phyloP scores from a whole-genome alignment of 345 rosid species.

The Syzygium aromaticum region DNA sequence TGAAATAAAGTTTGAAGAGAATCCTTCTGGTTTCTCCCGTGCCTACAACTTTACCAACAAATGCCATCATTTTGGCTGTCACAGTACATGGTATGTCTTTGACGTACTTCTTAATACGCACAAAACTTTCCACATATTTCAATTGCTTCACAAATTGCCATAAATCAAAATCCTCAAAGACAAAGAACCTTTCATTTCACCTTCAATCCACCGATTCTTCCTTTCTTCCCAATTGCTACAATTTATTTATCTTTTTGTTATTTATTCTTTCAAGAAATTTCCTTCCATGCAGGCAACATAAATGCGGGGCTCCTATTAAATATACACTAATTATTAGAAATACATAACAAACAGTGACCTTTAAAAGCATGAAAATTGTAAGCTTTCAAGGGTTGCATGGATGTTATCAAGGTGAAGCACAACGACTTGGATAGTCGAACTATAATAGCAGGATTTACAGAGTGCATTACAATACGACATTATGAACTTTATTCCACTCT shows the following conservation, averaged over 20 bases:
- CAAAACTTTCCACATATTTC: not conserved
- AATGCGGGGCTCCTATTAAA: not conserved
- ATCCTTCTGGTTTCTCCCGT: not conserved
- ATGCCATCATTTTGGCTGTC: not conserved
- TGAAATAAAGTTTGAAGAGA: not conserved
- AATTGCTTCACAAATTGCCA: not conserved
- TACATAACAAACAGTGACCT: not conserved
- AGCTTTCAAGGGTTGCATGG: not conserved
- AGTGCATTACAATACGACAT: not conserved
- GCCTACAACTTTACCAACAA: not conserved
- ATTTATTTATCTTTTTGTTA: not conserved
- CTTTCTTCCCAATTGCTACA: not conserved
- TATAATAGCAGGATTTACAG: not conserved
- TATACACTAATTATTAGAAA: not conserved
- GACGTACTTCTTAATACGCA: not conserved
- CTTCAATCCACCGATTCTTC: not conserved
- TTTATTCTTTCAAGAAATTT: not conserved
- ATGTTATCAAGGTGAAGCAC: not conserved
- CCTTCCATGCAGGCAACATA: not conserved
- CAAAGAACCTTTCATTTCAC: not conserved
- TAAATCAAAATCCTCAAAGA: not conserved
- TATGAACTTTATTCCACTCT: not conserved
- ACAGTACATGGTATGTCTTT: not conserved
- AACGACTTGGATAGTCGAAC: not conserved
- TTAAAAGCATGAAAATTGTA: not conserved